Percentiles rank a stretch among this genome's conserved stretches.
These are phyloP conservation scores for Cylindrodendrum hubeiense DNA, from an alignment of 2,329 filamentous ascomycete genomes.

Conservation along the genomic window DNA sequence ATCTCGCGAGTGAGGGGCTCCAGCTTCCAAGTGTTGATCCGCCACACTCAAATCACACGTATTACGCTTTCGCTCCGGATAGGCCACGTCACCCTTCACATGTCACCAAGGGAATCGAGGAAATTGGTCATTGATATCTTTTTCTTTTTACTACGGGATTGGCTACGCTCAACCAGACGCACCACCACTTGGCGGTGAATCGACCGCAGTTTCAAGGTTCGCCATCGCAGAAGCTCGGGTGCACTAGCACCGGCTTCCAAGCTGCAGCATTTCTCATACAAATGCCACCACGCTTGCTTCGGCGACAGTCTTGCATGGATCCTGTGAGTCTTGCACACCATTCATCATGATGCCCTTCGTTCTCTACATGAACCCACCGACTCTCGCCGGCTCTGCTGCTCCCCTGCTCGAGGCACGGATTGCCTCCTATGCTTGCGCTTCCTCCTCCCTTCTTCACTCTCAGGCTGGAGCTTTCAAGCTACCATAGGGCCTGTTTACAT, in stretches of 20 bases:
- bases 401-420: slow-evolving; percentile 33
- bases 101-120: slow-evolving; percentile 6
- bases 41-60: neutral
- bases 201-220: slow-evolving; percentile 41
- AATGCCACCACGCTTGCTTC: slow-evolving; percentile 35
- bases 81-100: neutral
- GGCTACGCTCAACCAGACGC: slow-evolving; percentile 38
- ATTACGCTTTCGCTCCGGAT: too few relatives aligned
- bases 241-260: slow-evolving; percentile 46
- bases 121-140: slow-evolving; percentile 29
- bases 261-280: slow-evolving; percentile 32
- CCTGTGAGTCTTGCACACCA: slow-evolving; percentile 40
- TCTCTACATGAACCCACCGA: slow-evolving; percentile 38
- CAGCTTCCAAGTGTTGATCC: neutral
- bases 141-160: slow-evolving; percentile 42
- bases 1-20: neutral
- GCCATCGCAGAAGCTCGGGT: slow-evolving; percentile 40
- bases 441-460: slow-evolving; percentile 45
- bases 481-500: slow-evolving; percentile 66
- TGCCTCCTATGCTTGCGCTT: slow-evolving; percentile 39
- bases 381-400: slow-evolving; percentile 35
- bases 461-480: slow-evolving; percentile 76
- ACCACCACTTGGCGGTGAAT: slow-evolving; percentile 45
- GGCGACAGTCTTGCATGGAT: slow-evolving; percentile 37
- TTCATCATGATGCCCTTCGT: slow-evolving; percentile 39